Evolutionary conservation across 179 eudicot species (phyloP), one percentile per base, ranked within the genome.

Genomic region (Drosera spatulata): DNA sequence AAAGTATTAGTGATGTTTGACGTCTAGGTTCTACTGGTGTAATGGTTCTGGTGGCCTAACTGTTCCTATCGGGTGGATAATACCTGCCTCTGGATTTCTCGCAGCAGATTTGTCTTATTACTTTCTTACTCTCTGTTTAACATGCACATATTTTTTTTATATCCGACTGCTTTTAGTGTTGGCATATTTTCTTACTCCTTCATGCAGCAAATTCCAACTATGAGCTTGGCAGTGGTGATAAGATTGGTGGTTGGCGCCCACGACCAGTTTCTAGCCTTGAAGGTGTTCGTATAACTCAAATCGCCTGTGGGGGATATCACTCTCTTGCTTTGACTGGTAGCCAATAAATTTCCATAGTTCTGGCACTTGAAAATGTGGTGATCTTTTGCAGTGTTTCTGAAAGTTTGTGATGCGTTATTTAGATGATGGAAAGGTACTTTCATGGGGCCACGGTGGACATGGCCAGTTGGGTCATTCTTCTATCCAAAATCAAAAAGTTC

Each of bases 391-490:
- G 53, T 10, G n/a, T 54, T 33, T 15, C 45, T 54, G 14, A 60
- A 42, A 41, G 41, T 50, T 42, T 60, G 48, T 54, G 7, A 15
- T 46, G 8, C 56, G 42, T 66, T 40, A 33, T 63, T 66, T 66
- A 91, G 98, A 82, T 61, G 84, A 77, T 41, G 99, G 96, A 40
- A 73, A 86, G 71, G 98, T 91, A 58, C 65, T 82, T 48, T 91
- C 98, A 3, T 91, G 98, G 98, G 98, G 98, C 59, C 86, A 88
- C 71, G 96, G 98, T 11, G 90, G 99, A 48, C 93, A 81, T 64
- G 96, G 99, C 64, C 96, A 88, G 70, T 75, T 93, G 80, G 96
- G 96, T 37, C 80, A 89, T 79, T 79, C 78, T 65, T 79, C 95
- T 58, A 77, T 72, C 53, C 79, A 88, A 60, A 93, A 65, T 69